Evolutionary conservation across 306 rosid genomes (phyloP), one percentile per base, ranked within the genome.

Genomic region (Elaeagnus macrophylla): DNA sequence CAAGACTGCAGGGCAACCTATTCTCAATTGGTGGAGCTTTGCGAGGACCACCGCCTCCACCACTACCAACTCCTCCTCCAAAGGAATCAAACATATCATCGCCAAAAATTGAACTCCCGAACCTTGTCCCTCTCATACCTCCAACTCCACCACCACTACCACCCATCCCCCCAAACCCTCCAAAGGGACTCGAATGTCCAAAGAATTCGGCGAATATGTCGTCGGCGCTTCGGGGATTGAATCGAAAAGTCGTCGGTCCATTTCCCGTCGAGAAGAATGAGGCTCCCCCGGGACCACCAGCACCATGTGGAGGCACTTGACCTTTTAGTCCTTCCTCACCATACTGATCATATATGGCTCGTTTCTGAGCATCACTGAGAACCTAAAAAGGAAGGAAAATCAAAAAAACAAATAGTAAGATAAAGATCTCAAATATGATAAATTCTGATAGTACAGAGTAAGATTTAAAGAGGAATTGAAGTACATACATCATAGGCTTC

Each of bases 271-370:
- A 91, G 81, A 88, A 88, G 75, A 71, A 88, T 10, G 95, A 44
- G 15, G 88, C 70, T 1, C 88, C 62, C 5, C 65, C 97, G 51
- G 79, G 81, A 14, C 72, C 72, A 10, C 57, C 83, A 7, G 67
- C 83, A 10, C 81, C 84, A 62, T 66, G 86, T 1, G 95, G 85
- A 0, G 94, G 97, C 56, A 75, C 79, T 51, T 73, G 83, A 12
- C 97, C 97, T 69, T 89, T 85, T 3, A 89, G 86, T 5, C 95
- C 95, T 62, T 88, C 91, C 68, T 89, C 97, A 13, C 97, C 97
- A n/a, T 85, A 89, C 44, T 77, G 94, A 75, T 85, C 97, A 70
- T 89, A 89, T 51, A 89, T 67, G 57, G 85, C 85, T 71, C 81
- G 78, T 68, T 89, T 89, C 65, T 85, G 95, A 9, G 95, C 75